Evolutionary conservation across 2,329 filamentous ascomycete species (phyloP).

Genomic region (Colletotrichum aenigma): DNA sequence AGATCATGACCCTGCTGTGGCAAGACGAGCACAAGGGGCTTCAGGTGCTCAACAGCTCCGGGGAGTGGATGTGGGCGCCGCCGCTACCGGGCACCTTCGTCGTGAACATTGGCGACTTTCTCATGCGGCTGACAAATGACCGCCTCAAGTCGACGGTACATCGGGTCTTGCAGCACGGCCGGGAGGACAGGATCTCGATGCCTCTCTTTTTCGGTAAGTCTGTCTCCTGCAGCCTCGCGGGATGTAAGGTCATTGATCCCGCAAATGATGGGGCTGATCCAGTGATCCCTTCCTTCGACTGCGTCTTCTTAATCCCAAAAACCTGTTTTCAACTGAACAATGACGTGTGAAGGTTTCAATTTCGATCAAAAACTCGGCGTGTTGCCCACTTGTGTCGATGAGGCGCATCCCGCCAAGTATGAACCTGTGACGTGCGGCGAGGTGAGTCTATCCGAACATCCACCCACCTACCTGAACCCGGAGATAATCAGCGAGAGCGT

Average conservation of each 20-base stretch:
- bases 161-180: slow-evolving; percentile 17
- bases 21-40: slow-evolving; percentile 39
- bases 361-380: slow-evolving; percentile 56
- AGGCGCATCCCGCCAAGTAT: slow-evolving; percentile 50
- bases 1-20: slow-evolving; percentile 52
- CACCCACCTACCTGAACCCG: background rate
- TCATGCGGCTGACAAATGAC: slow-evolving; percentile 28
- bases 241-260: background rate
- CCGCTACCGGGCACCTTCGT: slow-evolving; percentile 27
- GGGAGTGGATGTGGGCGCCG: slow-evolving; percentile 27
- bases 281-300: background rate
- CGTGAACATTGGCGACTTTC: slow-evolving; percentile 29
- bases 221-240: background rate
- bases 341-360: slow-evolving; percentile 38
- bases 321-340: background rate
- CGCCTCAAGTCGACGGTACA: slow-evolving; percentile 25
- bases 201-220: slow-evolving; percentile 56
- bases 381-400: slow-evolving; percentile 51
- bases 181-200: slow-evolving; percentile 42
- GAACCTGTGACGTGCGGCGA: slow-evolving; percentile 56
- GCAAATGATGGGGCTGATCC: background rate
- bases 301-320: background rate
- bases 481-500: background rate
- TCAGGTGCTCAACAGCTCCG: slow-evolving; percentile 24
- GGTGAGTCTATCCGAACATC: slow-evolving; percentile 8